Evolutionary conservation across 2,329 filamentous ascomycete genomes (phyloP), one percentile per base, ranked within the genome.

Genomic region (Ophiostoma sp.): DNA sequence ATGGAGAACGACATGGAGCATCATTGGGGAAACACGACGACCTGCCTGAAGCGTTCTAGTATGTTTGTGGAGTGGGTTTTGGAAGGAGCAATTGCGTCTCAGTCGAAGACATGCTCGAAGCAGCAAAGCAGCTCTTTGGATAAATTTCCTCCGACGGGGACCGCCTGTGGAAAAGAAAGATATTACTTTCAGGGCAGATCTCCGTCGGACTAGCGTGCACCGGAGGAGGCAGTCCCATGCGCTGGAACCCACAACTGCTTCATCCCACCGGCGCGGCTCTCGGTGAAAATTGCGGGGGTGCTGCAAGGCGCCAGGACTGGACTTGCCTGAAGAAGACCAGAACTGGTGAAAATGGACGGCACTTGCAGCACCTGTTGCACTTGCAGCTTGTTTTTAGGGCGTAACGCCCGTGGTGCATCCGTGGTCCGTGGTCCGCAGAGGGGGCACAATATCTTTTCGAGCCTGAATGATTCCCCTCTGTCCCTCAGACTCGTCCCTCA

Each of bases 221-320:
- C 28, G 15, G 36, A 42, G 3, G 61, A 31, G 7, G 45, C 25
- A 48, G n/a, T 19, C 6, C 64, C 33, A 7, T 57, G 68, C 33
- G 33, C 22, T 39, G n/a, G 4, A 25, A 3, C 28, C 28, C 17
- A 7, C 3, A 1, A 17, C 42, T 15, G 3, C 12, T 15, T 42
- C 28, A 22, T 28, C 48, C 48, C 66, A 22, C 4, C n/a, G 31
- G n/a, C 25, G 68, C 68, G 68, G 68, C 48, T 39, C 33, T 59
- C 50, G 50, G 68, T 57, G 66, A 70, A 42, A 59, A 57, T 69
- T 57, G 68, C 50, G 68, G 50, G 50, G 68, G 36, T 69, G 66
- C 45, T 69, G 28, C 12, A 31, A 12, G 36, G 61, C 33, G 59
- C 33, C 59, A 39, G 59, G 59, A 61, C 48, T 55, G 22, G 50